Percentiles rank a stretch among this genome's conserved stretches.
These are phyloP conservation scores for Cylindrotheca fusiformis DNA, from an alignment of 108 stramenopile species.

Conservation along the genomic window DNA sequence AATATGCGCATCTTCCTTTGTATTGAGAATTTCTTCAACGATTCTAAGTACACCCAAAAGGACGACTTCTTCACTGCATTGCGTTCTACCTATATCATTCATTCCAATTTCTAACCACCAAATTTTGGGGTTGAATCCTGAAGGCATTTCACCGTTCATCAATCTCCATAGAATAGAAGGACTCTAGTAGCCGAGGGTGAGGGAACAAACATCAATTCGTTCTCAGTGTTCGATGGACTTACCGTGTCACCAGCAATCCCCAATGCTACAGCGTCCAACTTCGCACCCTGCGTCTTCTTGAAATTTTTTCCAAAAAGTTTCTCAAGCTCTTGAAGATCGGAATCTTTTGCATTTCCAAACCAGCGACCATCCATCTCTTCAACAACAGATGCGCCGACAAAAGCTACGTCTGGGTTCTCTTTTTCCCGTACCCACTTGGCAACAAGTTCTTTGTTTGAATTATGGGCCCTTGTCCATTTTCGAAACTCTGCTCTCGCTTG, in stretches of 20 bases:
- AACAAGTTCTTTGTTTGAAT: constrained; percentile 37
- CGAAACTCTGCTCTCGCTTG: constrained; percentile 41
- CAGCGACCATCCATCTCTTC: constrained; percentile 84
- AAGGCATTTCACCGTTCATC: constrained; percentile 54
- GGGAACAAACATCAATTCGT: not conserved
- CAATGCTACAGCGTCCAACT: constrained; percentile 35
- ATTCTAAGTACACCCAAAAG: constrained; percentile 74
- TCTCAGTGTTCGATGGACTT: constrained; percentile 4
- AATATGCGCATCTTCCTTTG: constrained; percentile 69
- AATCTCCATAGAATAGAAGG: constrained; percentile 48
- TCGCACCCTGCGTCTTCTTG: constrained; percentile 7
- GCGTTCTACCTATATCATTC: constrained; percentile 75
- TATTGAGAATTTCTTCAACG: constrained; percentile 69
- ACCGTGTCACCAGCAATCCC: constrained; percentile 77
- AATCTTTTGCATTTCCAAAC: constrained; percentile 49
- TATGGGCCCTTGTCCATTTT: constrained; percentile 56
- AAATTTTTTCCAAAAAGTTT: constrained; percentile 33
- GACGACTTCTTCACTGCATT: constrained; percentile 83
- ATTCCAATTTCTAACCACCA: constrained; percentile 85
- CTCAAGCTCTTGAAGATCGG: constrained; percentile 8
- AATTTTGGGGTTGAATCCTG: constrained; percentile 73
- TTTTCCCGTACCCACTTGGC: constrained; percentile 4
- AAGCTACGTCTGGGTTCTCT: constrained; percentile 59
- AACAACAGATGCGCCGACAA: constrained; percentile 74
- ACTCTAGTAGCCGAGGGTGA: constrained; percentile 15